A percentile compares a stretch with the other conserved stretches of the same genome.
Conservation (phyloP, 2,329 filamentous ascomycete genomes). For the Salinomyces thailandicus region DNA sequence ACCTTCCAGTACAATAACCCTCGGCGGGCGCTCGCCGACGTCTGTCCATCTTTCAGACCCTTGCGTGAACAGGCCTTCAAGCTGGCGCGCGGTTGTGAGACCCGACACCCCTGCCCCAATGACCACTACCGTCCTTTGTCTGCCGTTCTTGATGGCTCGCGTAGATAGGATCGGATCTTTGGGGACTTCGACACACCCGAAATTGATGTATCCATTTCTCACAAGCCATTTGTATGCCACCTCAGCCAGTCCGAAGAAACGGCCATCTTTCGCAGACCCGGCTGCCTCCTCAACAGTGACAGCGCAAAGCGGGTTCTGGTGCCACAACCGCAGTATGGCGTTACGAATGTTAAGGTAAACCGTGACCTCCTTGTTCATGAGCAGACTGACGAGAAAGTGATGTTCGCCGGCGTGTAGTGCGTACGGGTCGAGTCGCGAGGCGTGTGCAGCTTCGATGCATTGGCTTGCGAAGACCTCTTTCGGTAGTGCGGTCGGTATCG, state of each 20-base stretch:
- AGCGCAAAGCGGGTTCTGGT: slow-evolving; percentile 69
- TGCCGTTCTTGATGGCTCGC: slow-evolving; percentile 31
- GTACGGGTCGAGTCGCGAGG: slow-evolving; percentile 81
- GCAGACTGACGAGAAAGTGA: slow-evolving; percentile 62
- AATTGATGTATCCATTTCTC: slow-evolving; percentile 90
- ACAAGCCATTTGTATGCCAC: slow-evolving; percentile 89
- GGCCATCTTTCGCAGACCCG: slow-evolving; percentile 75
- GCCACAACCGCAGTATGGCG: slow-evolving; percentile 82
- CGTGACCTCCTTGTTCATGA: slow-evolving; percentile 82
- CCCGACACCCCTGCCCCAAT: slow-evolving; percentile 93
- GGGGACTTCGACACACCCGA: slow-evolving; percentile 74
- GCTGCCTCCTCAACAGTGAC: slow-evolving; percentile 78
- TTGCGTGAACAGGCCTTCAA: slow-evolving; percentile 76
- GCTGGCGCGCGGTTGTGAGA: slow-evolving; percentile 79
- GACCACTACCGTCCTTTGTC: slow-evolving; percentile 66
- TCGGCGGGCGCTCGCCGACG: slow-evolving; percentile 57
- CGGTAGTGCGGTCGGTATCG: slow-evolving; percentile 66
- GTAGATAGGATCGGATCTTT: slow-evolving; percentile 14
- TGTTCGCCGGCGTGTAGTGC: slow-evolving; percentile 80
- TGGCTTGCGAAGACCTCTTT: slow-evolving; percentile 77
- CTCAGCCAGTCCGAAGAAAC: slow-evolving; percentile 82
- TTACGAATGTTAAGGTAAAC: slow-evolving; percentile 95
- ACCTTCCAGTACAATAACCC: slow-evolving; percentile 75
- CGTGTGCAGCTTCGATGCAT: slow-evolving; percentile 80
- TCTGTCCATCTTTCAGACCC: slow-evolving; percentile 59